Percentiles rank a stretch among this genome's conserved stretches.
phyloP scores from a whole-genome alignment of 176 grass and related monocot species.

The Rhipidocladum racemiflorum region DNA sequence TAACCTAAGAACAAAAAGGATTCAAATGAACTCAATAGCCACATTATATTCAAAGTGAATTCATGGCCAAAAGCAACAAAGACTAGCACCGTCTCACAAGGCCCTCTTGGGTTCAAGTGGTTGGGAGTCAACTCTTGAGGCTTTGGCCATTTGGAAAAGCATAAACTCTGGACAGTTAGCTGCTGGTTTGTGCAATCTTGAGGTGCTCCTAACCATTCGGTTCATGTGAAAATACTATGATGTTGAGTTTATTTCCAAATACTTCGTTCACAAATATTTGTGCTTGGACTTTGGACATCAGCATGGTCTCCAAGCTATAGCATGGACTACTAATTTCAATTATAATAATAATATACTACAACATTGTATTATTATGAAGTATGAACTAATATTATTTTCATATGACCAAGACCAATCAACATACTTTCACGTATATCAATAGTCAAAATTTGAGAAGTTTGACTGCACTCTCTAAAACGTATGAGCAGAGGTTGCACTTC shows the following conservation, averaged over 20 bases:
- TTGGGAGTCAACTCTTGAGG: background rate
- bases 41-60: background rate
- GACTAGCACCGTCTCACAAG: background rate
- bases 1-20: background rate
- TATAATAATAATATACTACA: background rate
- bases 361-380: background rate
- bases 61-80: background rate
- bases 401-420: background rate
- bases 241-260: background rate
- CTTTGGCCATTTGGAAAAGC: background rate
- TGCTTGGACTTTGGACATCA: background rate
- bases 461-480: background rate
- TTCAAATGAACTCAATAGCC: background rate
- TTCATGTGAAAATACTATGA: background rate
- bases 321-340: background rate
- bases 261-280: background rate
- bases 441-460: background rate
- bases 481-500: background rate
- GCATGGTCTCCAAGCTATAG: background rate
- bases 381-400: constrained; percentile 6
- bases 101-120: background rate
- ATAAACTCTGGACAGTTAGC: background rate
- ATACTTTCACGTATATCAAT: background rate
- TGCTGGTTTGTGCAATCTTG: constrained; percentile 1
- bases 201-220: background rate